These are phyloP conservation scores for Lasiosphaeris hirsuta DNA, from an alignment of 495 filamentous ascomycete species.

Conservation along the genomic window DNA sequence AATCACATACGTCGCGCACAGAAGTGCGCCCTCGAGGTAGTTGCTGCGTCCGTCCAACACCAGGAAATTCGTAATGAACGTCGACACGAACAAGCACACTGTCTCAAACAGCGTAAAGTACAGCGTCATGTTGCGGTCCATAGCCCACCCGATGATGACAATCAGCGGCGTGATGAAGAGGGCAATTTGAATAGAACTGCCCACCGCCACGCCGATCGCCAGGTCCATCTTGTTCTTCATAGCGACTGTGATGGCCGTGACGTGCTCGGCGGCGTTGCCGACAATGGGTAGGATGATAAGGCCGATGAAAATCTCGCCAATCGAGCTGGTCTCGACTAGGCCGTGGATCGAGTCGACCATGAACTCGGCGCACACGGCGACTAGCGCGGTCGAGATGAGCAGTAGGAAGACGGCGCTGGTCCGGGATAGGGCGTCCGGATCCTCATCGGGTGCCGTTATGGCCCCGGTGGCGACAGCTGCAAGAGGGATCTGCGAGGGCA, in stretches of 20 bases:
- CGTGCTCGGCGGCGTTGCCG: slow-evolving; percentile 89
- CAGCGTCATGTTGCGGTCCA: slow-evolving; percentile 77
- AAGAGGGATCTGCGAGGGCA: slow-evolving; percentile 38
- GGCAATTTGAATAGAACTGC: slow-evolving; percentile 83
- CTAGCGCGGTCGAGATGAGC: slow-evolving; percentile 70
- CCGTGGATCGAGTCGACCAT: slow-evolving; percentile 75
- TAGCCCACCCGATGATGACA: slow-evolving; percentile 84
- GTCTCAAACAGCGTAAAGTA: slow-evolving; percentile 95
- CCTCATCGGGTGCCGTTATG: slow-evolving; percentile 43
- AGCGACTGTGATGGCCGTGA: slow-evolving; percentile 83
- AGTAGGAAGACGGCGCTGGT: slow-evolving; percentile 72
- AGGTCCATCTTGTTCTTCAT: slow-evolving; percentile 97
- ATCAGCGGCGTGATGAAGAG: slow-evolving; percentile 87
- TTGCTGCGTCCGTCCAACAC: slow-evolving; percentile 85
- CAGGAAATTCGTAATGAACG: slow-evolving; percentile 87
- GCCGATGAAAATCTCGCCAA: slow-evolving; percentile 81
- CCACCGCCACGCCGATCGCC: slow-evolving; percentile 85
- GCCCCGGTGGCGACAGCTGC: slow-evolving; percentile 25
- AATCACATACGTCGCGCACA: slow-evolving; percentile 81
- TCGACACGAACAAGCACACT: slow-evolving; percentile 76
- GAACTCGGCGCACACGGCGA: slow-evolving; percentile 85
- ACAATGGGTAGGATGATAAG: slow-evolving; percentile 88
- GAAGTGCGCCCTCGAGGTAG: slow-evolving; percentile 79
- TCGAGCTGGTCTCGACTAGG: slow-evolving; percentile 57
- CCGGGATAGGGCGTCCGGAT: slow-evolving; percentile 60